Evolutionary conservation across 2,329 filamentous ascomycete species (phyloP).

Genomic region (Cordyceps pruinosa): DNA sequence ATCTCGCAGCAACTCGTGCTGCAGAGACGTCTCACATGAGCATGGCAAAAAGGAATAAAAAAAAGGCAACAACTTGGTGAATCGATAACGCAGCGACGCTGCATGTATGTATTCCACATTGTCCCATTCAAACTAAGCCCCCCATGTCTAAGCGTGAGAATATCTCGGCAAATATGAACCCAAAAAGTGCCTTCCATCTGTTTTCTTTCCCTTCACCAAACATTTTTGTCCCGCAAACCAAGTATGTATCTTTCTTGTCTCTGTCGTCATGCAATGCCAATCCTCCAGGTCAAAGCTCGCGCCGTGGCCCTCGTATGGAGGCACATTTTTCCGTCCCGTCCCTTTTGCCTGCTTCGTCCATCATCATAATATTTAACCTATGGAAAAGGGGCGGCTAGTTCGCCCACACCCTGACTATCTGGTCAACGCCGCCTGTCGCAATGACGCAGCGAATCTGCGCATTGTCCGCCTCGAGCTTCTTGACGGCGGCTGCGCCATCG

Average conservation of each 20-base stretch:
- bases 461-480: slow-evolving; percentile 45
- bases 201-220: background rate
- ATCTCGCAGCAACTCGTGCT: background rate
- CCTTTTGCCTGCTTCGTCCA: background rate
- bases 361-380: slow-evolving; percentile 3
- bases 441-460: slow-evolving; percentile 73
- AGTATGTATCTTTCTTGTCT: background rate
- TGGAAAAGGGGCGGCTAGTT: slow-evolving; percentile 26
- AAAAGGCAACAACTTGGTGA: background rate
- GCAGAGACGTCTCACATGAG: background rate
- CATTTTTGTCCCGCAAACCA: background rate
- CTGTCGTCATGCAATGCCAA: background rate
- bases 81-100: background rate
- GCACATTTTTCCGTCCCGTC: background rate
- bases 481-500: slow-evolving; percentile 29
- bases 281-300: background rate
- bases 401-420: slow-evolving; percentile 72
- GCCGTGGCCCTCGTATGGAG: background rate
- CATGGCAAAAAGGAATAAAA: background rate
- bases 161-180: slow-evolving; percentile 13
- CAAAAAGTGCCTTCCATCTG: background rate
- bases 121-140: slow-evolving; percentile 8
- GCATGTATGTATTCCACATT: background rate
- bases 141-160: slow-evolving; percentile 10
- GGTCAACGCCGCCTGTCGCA: slow-evolving; percentile 77